Conservation (phyloP, 1,284 basidiomycete genomes). For the Apiotrichum sp. region DNA sequence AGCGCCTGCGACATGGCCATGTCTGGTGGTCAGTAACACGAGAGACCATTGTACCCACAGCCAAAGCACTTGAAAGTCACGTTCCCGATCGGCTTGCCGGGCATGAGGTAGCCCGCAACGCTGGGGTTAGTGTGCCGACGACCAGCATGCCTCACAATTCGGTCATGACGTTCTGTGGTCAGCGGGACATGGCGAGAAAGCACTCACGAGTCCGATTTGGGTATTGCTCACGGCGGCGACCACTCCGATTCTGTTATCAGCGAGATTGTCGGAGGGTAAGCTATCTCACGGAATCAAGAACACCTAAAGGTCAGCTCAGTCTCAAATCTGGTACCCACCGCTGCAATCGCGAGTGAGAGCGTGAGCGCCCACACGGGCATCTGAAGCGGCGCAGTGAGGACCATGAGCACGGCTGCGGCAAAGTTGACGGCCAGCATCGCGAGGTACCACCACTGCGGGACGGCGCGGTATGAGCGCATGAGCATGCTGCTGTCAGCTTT, state of each 20-base stretch:
- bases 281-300: conserved; percentile 41
- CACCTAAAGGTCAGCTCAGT: conserved; percentile 16
- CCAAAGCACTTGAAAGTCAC: conserved; percentile 48
- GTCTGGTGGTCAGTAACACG: conserved; percentile 23
- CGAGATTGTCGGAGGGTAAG: too few species aligned
- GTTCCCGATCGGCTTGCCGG: conserved; percentile 51
- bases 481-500: conserved; percentile 31
- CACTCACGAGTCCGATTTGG: conserved; percentile 45
- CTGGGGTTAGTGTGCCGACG: conserved; percentile 13
- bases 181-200: not conserved
- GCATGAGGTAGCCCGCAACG: conserved; percentile 50
- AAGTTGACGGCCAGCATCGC: conserved; percentile 39
- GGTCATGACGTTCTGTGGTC: conserved; percentile 47
- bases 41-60: conserved; percentile 22
- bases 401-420: conserved; percentile 44
- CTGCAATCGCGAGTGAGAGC: conserved; percentile 48
- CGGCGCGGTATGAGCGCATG: conserved; percentile 40
- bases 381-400: conserved; percentile 49
- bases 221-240: conserved; percentile 52
- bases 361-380: conserved; percentile 51
- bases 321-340: conserved; percentile 20
- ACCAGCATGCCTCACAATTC: conserved; percentile 41
- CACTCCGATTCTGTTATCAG: conserved; percentile 44
- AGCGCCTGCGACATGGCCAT: conserved; percentile 49
- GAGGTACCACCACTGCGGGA: conserved; percentile 46